Evolutionary conservation across 768 basidiomycete genomes (phyloP).

Genomic region (Nidularia pulvinata): DNA sequence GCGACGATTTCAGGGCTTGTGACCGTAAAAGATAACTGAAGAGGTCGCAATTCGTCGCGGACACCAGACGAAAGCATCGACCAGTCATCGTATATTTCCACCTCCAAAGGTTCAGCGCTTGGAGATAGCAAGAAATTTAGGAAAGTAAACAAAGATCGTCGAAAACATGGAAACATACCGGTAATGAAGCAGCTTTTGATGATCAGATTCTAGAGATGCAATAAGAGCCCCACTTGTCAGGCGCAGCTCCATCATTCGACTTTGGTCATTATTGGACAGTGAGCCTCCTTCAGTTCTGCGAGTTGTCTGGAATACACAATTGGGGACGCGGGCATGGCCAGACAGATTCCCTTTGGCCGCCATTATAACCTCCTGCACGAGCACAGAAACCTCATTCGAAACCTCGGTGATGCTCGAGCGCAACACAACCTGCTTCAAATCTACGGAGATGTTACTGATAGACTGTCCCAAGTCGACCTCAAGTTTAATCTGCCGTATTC

Average conservation of each 20-base stretch:
- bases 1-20: slow-evolving; percentile 67
- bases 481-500: slow-evolving; percentile 71
- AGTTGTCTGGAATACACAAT: slow-evolving; percentile 76
- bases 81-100: slow-evolving; percentile 86
- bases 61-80: slow-evolving; percentile 40
- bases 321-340: slow-evolving; percentile 64
- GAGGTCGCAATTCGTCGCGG: slow-evolving; percentile 43
- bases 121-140: not conserved
- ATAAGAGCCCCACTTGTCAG: slow-evolving; percentile 75
- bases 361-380: slow-evolving; percentile 63
- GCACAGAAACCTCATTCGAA: slow-evolving; percentile 62
- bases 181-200: slow-evolving; percentile 73
- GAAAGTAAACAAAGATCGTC: not conserved
- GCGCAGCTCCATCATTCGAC: slow-evolving; percentile 68
- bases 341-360: slow-evolving; percentile 74
- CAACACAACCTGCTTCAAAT: slow-evolving; percentile 61
- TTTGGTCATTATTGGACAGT: slow-evolving; percentile 26
- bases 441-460: slow-evolving; percentile 70
- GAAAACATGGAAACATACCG: slow-evolving; percentile 43
- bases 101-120: slow-evolving; percentile 78
- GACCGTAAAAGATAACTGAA: slow-evolving; percentile 77
- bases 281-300: slow-evolving; percentile 48
- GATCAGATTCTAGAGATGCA: slow-evolving; percentile 72
- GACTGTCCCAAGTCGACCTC: slow-evolving; percentile 86
- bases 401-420: slow-evolving; percentile 65